A percentile compares a stretch with the other conserved stretches of the same genome.
phyloP scores from a whole-genome alignment of 257 asterid species.

The Scutellaria galericulata region DNA sequence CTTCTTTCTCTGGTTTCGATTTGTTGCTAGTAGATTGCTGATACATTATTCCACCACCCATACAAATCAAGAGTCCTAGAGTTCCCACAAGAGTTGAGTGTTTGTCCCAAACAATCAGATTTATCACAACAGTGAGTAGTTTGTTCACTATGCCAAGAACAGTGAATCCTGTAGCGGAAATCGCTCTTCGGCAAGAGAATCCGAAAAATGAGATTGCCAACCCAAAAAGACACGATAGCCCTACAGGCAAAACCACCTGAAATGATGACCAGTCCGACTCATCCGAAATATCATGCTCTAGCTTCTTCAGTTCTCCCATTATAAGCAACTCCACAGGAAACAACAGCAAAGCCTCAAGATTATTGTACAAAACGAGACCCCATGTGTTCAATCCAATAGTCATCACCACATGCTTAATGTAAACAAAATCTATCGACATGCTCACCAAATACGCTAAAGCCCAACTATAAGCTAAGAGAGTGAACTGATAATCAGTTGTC shows the following conservation, averaged over 20 bases:
- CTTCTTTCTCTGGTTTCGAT: constrained; percentile 52
- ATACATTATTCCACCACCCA: constrained; percentile 87
- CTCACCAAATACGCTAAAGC: constrained; percentile 87
- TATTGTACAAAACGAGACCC: constrained; percentile 94
- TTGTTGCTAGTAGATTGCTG: constrained; percentile 77
- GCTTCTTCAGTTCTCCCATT: constrained; percentile 95
- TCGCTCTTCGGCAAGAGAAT: constrained; percentile 89
- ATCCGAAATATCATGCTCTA: constrained; percentile 69
- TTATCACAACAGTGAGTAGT: constrained; percentile 86
- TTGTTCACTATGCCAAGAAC: constrained; percentile 97
- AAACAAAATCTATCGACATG: constrained; percentile 95
- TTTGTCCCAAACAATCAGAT: constrained; percentile 87
- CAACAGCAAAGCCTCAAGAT: constrained; percentile 88
- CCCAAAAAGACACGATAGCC: constrained; percentile 87
- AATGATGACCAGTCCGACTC: constrained; percentile 79
- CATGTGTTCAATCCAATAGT: constrained; percentile 90
- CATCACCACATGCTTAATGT: constrained; percentile 96
- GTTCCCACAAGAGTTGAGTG: constrained; percentile 80
- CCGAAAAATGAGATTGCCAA: constrained; percentile 93
- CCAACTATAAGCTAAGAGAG: constrained; percentile 85
- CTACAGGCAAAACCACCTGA: constrained; percentile 82
- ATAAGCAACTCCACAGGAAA: constrained; percentile 89
- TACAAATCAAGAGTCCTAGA: constrained; percentile 85
- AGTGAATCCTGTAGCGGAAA: constrained; percentile 95
- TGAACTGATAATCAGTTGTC: constrained; percentile 82